phyloP scores from a whole-genome alignment of 176 grass and related monocot genomes.

The Cenchrus fungigraminus region DNA sequence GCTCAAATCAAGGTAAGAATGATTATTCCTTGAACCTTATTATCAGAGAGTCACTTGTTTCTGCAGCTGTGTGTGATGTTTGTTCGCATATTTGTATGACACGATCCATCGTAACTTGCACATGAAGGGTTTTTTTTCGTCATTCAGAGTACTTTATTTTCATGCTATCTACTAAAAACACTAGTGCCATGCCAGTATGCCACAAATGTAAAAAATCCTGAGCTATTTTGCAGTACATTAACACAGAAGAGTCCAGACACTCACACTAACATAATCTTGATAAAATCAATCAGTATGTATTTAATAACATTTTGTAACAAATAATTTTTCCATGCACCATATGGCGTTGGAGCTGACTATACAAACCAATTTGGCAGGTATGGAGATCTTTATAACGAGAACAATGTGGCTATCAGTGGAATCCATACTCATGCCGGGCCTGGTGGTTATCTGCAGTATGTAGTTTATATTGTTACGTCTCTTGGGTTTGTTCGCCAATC shows the following conservation, averaged over 20 bases:
- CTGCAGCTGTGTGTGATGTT: not conserved
- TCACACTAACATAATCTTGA: conserved; percentile 7
- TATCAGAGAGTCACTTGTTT: conserved; percentile 27
- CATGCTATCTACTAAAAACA: not conserved
- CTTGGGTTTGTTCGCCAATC: conserved; percentile 97
- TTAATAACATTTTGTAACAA: not conserved
- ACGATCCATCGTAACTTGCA: conserved; percentile 1
- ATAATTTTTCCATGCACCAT: not conserved
- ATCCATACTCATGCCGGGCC: conserved; percentile 97
- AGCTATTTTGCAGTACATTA: conserved; percentile 17
- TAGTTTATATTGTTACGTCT: conserved; percentile 93
- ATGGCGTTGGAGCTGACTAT: conserved; percentile 27
- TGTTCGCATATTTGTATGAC: not conserved
- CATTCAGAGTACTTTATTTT: not conserved
- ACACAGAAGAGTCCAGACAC: conserved; percentile 10
- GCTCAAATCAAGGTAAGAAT: conserved; percentile 78
- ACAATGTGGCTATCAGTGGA: conserved; percentile 91
- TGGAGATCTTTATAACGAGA: conserved; percentile 83
- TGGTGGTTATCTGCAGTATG: conserved; percentile 97
- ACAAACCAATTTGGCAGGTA: conserved; percentile 66
- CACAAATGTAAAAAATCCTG: conserved; percentile 1
- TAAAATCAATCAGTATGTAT: not conserved
- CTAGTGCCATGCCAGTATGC: not conserved
- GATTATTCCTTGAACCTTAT: not conserved
- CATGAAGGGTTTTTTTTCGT: not conserved